These are phyloP conservation scores for Monilinia fructicola DNA, from an alignment of 2,329 filamentous ascomycete species.

Conservation along the genomic window DNA sequence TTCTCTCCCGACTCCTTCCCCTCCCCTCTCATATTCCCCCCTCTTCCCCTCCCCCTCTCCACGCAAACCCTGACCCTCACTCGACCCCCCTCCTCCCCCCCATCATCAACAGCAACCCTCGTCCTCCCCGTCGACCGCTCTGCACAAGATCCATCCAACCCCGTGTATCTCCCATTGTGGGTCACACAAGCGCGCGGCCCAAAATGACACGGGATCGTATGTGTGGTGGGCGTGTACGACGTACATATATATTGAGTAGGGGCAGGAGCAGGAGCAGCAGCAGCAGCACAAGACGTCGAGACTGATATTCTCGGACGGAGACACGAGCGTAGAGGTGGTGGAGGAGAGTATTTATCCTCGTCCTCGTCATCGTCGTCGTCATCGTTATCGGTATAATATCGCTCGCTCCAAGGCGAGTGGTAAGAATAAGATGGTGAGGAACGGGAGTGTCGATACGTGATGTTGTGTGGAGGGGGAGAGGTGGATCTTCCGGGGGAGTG, in stretches of 20 bases:
- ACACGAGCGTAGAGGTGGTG: background rate
- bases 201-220: background rate
- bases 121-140: background rate
- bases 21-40: background rate
- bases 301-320: background rate
- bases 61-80: background rate
- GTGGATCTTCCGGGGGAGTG: background rate
- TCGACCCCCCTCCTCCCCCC: background rate
- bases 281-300: background rate
- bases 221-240: background rate
- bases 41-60: background rate
- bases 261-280: fast-evolving
- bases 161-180: background rate
- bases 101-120: background rate
- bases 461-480: background rate
- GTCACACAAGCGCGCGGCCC: background rate
- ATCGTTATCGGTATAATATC: background rate
- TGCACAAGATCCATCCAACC: background rate
- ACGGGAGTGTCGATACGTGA: background rate
- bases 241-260: background rate
- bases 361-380: too few species aligned
- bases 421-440: background rate
- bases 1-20: constrained; percentile 35
- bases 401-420: background rate
- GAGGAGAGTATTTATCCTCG: background rate